phyloP scores from a whole-genome alignment of 305 asterid species.

The Solanum hybrid region DNA sequence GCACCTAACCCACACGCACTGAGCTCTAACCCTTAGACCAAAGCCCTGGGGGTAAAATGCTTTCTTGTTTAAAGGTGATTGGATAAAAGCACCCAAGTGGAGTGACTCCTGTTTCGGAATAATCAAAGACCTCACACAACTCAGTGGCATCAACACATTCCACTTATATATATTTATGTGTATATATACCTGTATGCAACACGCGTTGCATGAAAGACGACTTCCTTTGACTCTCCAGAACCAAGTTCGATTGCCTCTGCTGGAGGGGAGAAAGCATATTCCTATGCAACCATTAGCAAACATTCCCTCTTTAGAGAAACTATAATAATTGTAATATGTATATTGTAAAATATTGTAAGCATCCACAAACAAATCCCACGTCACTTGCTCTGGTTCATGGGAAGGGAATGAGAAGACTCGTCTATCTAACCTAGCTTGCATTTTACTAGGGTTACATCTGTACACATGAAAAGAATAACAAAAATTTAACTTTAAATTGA shows the following conservation, averaged over 20 bases:
- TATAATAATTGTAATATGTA: not conserved
- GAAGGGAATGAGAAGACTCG: not conserved
- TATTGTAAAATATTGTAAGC: not conserved
- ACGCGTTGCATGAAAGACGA: slow-evolving; percentile 75
- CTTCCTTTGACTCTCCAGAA: slow-evolving; percentile 87
- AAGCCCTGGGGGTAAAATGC: not conserved
- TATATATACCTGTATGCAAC: slow-evolving; percentile 72
- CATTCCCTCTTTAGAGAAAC: slow-evolving; percentile 1
- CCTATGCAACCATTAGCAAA: slow-evolving; percentile 37
- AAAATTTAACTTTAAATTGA: not conserved
- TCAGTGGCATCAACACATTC: not conserved
- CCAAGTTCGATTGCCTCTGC: slow-evolving; percentile 82
- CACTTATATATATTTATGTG: not conserved
- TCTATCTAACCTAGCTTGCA: not conserved
- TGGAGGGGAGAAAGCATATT: slow-evolving; percentile 90
- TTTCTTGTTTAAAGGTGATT: not conserved
- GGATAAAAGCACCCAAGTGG: not conserved
- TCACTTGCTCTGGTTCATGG: not conserved
- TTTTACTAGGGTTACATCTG: not conserved
- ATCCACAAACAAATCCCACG: not conserved
- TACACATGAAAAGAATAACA: not conserved
- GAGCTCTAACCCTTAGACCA: not conserved
- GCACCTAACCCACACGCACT: not conserved
- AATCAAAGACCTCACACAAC: not conserved
- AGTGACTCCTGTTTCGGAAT: not conserved